phyloP scores from a whole-genome alignment of 257 asterid species.

The Solanum dulcamara region DNA sequence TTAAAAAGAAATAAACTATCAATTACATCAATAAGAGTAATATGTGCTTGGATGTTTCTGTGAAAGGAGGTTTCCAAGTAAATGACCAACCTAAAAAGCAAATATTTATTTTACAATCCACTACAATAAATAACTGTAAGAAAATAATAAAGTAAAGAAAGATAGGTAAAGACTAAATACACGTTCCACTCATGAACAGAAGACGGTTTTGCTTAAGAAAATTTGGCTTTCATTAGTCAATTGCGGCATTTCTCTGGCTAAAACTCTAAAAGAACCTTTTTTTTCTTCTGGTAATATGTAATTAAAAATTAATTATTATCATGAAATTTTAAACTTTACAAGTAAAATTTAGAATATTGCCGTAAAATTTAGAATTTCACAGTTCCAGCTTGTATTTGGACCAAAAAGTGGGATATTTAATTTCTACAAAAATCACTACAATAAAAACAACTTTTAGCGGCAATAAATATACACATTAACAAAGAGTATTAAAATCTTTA shows the following conservation, averaged over 20 bases:
- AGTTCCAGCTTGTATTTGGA: too few species aligned
- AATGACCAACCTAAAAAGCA: conserved; percentile 14
- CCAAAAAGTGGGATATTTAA: too few species aligned
- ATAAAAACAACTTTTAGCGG: too few species aligned
- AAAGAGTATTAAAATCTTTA: too few species aligned
- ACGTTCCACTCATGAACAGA: background rate
- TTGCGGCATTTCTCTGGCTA: background rate
- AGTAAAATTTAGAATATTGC: too few species aligned
- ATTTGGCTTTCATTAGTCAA: background rate
- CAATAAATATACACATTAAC: too few species aligned
- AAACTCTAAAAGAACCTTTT: too few species aligned
- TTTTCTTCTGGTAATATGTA: too few species aligned
- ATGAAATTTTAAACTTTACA: too few species aligned
- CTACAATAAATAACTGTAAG: background rate
- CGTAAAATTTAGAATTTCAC: too few species aligned
- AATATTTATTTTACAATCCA: conserved; percentile 3
- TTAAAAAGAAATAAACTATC: background rate
- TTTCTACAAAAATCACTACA: too few species aligned
- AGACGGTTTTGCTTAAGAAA: background rate
- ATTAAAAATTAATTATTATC: too few species aligned
- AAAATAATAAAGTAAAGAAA: background rate
- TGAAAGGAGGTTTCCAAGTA: conserved; percentile 14
- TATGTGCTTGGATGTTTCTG: background rate
- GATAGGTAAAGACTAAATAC: background rate
- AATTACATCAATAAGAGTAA: background rate